Percentiles rank a stretch among this genome's conserved stretches.
Conservation (phyloP, 495 filamentous ascomycete species). For the Neurospora intermedia region DNA sequence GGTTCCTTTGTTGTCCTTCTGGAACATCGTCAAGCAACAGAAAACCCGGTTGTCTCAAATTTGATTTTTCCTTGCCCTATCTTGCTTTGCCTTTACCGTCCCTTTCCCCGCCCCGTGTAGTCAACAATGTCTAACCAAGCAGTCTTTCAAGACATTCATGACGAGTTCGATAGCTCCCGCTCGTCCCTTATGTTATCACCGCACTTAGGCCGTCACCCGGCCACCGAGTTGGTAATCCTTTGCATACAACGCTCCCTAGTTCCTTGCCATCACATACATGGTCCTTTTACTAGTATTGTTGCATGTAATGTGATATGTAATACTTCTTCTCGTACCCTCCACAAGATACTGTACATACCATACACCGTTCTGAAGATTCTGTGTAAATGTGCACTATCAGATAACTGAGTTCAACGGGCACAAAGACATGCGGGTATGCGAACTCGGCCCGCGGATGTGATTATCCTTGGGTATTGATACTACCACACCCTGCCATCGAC, state of each 20-base stretch:
- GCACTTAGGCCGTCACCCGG: neutral
- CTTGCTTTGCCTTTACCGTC: neutral
- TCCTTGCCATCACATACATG: neutral
- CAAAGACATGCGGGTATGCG: neutral
- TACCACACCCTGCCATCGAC: neutral
- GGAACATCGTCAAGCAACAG: neutral
- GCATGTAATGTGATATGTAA: neutral
- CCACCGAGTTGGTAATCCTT: neutral
- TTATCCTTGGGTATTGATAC: neutral
- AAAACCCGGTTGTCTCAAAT: neutral
- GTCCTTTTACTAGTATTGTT: neutral
- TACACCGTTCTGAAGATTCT: neutral
- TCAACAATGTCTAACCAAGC: neutral
- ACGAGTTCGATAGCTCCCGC: neutral
- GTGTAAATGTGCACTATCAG: neutral
- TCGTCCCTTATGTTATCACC: neutral
- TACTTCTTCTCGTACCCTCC: neutral
- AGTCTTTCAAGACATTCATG: neutral
- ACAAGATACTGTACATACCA: neutral
- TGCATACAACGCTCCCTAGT: neutral
- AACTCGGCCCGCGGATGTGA: neutral
- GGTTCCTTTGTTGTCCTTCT: neutral
- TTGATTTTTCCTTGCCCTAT: neutral
- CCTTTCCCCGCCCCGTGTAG: neutral
- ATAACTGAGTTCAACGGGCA: neutral